A percentile compares a stretch with the other conserved stretches of the same genome.
phyloP scores from a whole-genome alignment of 2,329 filamentous ascomycete species.

The Fusarium metavorans region DNA sequence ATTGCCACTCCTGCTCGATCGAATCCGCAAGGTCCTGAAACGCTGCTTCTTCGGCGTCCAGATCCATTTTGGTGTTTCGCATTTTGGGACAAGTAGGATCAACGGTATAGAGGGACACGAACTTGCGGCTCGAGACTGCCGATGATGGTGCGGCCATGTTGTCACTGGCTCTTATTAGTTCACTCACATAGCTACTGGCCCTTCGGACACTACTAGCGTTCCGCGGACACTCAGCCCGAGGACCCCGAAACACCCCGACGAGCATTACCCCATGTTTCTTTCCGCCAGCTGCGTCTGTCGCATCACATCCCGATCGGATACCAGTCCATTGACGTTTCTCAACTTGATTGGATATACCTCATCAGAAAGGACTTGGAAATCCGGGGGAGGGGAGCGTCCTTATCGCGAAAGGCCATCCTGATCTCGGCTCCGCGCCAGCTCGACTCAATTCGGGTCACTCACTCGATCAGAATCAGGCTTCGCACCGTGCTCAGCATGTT shows the following conservation, averaged over 20 bases:
- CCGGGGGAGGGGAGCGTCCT: not conserved
- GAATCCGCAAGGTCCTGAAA: not conserved
- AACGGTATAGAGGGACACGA: not conserved
- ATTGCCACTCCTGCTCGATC: not conserved
- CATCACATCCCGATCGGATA: not conserved
- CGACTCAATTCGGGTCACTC: not conserved
- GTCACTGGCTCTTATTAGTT: not conserved
- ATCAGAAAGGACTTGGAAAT: not conserved
- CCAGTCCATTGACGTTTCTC: not conserved
- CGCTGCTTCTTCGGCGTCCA: not conserved
- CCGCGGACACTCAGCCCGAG: not conserved
- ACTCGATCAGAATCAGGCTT: not conserved
- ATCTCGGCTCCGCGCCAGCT: no score
- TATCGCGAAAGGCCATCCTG: not conserved
- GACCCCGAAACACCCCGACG: not conserved
- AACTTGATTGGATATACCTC: not conserved
- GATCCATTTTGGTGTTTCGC: not conserved
- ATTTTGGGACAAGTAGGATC: not conserved
- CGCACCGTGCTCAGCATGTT: not conserved
- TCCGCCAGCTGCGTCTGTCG: not conserved
- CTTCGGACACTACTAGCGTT: not conserved
- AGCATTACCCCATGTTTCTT: not conserved
- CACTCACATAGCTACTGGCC: not conserved
- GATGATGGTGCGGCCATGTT: not conserved
- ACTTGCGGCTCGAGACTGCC: not conserved